Evolutionary conservation across 2,329 filamentous ascomycete species (phyloP).

Genomic region (Aspergillus sp.): DNA sequence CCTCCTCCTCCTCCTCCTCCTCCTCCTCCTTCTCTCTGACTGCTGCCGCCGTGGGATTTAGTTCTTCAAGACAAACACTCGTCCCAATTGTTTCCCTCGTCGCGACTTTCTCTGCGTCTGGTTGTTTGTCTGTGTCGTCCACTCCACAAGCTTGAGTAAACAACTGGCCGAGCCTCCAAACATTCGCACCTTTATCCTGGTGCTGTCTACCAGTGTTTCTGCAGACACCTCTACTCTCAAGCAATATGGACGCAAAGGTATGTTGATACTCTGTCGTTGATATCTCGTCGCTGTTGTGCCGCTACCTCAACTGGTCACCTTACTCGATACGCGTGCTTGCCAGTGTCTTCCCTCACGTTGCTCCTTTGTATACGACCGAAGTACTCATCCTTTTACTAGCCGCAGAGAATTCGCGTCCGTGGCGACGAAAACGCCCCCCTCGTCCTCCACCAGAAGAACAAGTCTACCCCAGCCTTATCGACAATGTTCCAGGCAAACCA

Average conservation of each 20-base stretch:
- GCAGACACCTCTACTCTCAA: constrained; percentile 2
- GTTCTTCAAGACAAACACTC: constrained; percentile 3
- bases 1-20: constrained; percentile 10
- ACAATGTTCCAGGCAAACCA: constrained; percentile 44
- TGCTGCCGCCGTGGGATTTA: constrained; percentile 4
- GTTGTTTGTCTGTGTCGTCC: constrained; percentile 17
- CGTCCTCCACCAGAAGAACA: constrained; percentile 66
- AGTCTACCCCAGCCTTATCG: constrained; percentile 60
- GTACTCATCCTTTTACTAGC: constrained; percentile 50
- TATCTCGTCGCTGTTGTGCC: constrained; percentile 1
- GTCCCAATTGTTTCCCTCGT: constrained; percentile 3
- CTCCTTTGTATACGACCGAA: constrained; percentile 4
- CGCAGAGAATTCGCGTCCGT: constrained; percentile 57
- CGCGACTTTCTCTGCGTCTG: constrained; percentile 8
- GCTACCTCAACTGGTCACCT: constrained; percentile 5
- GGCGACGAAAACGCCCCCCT: constrained; percentile 61
- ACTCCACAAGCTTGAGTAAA: constrained; percentile 13
- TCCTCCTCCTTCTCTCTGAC: constrained; percentile 2
- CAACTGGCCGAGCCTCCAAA: constrained; percentile 5
- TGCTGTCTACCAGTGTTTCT: constrained; percentile 3
- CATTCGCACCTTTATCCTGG: constrained; percentile 6
- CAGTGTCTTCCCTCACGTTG: not conserved
- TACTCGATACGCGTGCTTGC: constrained; percentile 1
- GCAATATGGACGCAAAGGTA: constrained; percentile 42
- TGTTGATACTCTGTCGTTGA: constrained; percentile 15